These are phyloP conservation scores for Corylus avellana DNA, from an alignment of 306 rosid species.

Conservation along the genomic window DNA sequence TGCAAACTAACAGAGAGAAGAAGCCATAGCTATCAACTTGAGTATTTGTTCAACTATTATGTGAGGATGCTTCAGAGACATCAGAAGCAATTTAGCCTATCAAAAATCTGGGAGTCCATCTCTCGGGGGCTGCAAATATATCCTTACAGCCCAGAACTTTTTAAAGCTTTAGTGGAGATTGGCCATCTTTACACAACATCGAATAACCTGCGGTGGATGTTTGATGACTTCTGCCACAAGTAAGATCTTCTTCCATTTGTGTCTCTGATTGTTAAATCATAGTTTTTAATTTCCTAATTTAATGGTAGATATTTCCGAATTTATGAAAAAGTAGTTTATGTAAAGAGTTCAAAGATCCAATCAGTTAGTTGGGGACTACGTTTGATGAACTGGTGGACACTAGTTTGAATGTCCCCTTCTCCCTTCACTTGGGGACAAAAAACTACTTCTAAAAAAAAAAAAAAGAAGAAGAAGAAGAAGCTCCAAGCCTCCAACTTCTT, in stretches of 20 bases:
- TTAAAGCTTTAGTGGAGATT: slow-evolving; percentile 59
- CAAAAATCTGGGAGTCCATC: slow-evolving; percentile 75
- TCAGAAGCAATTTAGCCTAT: slow-evolving; percentile 48
- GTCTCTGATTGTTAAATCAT: not conserved
- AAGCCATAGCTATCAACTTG: slow-evolving; percentile 76
- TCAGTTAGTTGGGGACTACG: no score
- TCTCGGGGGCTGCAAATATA: slow-evolving; percentile 78
- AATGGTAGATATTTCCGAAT: not conserved
- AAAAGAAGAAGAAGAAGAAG: no score
- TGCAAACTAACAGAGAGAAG: slow-evolving; percentile 70
- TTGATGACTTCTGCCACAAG: slow-evolving; percentile 78
- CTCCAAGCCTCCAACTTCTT: not conserved
- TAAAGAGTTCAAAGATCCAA: not conserved
- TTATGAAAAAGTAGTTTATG: not conserved
- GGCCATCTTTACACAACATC: slow-evolving; percentile 73
- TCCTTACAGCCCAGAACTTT: slow-evolving; percentile 81
- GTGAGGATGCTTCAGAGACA: slow-evolving; percentile 77
- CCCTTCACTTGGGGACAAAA: no score
- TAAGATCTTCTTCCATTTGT: slow-evolving; percentile 38
- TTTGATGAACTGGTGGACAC: no score
- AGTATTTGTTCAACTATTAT: slow-evolving; percentile 71
- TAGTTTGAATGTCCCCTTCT: no score
- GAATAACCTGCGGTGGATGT: slow-evolving; percentile 71
- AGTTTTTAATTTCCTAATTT: not conserved
- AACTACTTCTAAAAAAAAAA: no score